Evolutionary conservation across 2,329 filamentous ascomycete species (phyloP).

Genomic region (Xylariaceae sp.): DNA sequence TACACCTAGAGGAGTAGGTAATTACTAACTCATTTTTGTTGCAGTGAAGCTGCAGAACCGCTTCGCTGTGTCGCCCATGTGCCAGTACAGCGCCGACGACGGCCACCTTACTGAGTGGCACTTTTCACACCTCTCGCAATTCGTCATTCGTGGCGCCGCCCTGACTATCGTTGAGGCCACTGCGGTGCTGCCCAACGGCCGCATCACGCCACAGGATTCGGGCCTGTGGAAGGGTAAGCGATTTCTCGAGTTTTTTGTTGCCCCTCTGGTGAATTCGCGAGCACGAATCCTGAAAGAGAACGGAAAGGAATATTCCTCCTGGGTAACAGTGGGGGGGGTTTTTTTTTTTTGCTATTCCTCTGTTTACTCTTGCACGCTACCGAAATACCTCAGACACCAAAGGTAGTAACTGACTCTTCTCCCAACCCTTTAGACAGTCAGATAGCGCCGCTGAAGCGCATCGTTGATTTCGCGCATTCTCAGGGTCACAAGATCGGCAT

Average conservation of each 20-base stretch:
- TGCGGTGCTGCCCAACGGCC: constrained; percentile 73
- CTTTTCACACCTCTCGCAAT: constrained; percentile 80
- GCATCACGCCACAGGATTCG: constrained; percentile 80
- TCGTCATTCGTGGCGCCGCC: constrained; percentile 75
- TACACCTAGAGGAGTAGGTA: no score
- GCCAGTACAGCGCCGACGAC: constrained; percentile 61
- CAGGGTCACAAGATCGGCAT: constrained; percentile 79
- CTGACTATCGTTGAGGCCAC: constrained; percentile 81
- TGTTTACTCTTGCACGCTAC: no score
- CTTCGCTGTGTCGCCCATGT: constrained; percentile 66
- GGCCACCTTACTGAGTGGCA: constrained; percentile 83
- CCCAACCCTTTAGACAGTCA: no score
- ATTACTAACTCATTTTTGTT: no score
- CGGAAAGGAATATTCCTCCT: no score
- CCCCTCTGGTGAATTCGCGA: no score
- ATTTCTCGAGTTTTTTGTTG: no score
- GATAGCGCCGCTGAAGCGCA: constrained; percentile 70
- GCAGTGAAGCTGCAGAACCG: constrained; percentile 63
- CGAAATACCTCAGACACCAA: no score
- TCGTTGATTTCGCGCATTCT: constrained; percentile 80
- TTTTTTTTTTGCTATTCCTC: no score
- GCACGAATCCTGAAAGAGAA: no score
- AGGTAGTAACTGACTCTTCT: no score
- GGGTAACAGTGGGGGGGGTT: no score
- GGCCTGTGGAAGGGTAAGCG: constrained; percentile 89